Evolutionary conservation across 1,284 basidiomycete species (phyloP).

Genomic region (Tylopilus sp.): DNA sequence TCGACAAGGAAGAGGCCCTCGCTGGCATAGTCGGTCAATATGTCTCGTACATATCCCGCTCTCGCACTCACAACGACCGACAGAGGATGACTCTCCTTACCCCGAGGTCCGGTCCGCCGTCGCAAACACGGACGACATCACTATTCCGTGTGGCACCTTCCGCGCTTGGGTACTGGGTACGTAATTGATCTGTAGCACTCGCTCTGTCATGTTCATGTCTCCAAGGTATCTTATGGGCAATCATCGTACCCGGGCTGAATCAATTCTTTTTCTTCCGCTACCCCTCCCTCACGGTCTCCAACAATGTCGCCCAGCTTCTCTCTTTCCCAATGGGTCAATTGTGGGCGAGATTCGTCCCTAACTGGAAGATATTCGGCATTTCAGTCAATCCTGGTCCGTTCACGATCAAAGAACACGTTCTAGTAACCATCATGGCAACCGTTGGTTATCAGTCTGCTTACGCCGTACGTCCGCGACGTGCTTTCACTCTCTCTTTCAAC

Average conservation of each 20-base stretch:
- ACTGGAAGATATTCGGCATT: constrained; percentile 53
- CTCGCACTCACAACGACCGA: not conserved
- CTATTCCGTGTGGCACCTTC: constrained; percentile 59
- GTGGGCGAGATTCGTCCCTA: constrained; percentile 55
- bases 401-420: constrained; percentile 67
- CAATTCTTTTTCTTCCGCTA: constrained; percentile 69
- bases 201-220: not conserved
- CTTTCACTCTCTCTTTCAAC: not conserved
- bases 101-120: constrained; percentile 56
- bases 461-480: constrained; percentile 17
- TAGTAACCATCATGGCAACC: constrained; percentile 75
- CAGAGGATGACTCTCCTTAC: constrained; percentile 58
- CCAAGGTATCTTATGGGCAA: constrained; percentile 47
- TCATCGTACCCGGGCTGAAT: constrained; percentile 58
- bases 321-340: constrained; percentile 60
- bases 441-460: constrained; percentile 49
- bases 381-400: constrained; percentile 69
- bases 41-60: not conserved
- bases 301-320: constrained; percentile 65
- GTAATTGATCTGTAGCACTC: not conserved
- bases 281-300: constrained; percentile 49
- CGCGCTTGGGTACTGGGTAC: constrained; percentile 64
- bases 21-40: constrained; percentile 38
- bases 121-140: constrained; percentile 65
- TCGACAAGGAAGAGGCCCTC: constrained; percentile 47